These are phyloP conservation scores for Mortierella sp. DNA, from an alignment of 371 early-diverging fungal species.

Conservation along the genomic window DNA sequence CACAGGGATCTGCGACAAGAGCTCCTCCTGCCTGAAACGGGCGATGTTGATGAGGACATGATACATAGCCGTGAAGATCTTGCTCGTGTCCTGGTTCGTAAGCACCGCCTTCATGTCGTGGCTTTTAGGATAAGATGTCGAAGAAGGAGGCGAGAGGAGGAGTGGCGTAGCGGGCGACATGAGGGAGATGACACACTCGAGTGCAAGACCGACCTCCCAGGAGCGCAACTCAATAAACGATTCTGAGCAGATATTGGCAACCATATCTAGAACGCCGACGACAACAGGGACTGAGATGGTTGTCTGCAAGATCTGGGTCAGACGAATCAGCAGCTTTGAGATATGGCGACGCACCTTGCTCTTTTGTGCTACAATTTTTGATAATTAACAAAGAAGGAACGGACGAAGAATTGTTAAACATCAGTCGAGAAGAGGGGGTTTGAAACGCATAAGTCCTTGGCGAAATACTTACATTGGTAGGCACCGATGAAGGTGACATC, in stretches of 20 bases:
- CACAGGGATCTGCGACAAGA: slow-evolving; percentile 63
- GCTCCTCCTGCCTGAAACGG: slow-evolving; percentile 62
- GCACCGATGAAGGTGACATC: slow-evolving; percentile 48
- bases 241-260: slow-evolving; percentile 59
- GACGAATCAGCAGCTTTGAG: slow-evolving; percentile 56
- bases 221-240: slow-evolving; percentile 53
- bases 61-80: slow-evolving; percentile 62
- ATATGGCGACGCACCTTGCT: slow-evolving; percentile 59
- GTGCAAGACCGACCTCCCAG: slow-evolving; percentile 56
- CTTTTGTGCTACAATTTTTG: slow-evolving; percentile 58
- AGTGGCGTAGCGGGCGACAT: slow-evolving; percentile 45
- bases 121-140: background rate
- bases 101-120: background rate
- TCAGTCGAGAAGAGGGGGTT: background rate
- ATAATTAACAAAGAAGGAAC: background rate
- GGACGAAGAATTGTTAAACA: slow-evolving; percentile 12
- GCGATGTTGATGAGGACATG: slow-evolving; percentile 61
- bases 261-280: slow-evolving; percentile 55
- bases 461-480: slow-evolving; percentile 55
- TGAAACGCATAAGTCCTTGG: slow-evolving; percentile 15
- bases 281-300: slow-evolving; percentile 58
- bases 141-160: background rate
- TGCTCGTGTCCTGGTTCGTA: slow-evolving; percentile 54
- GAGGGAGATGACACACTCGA: slow-evolving; percentile 39
- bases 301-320: slow-evolving; percentile 59